Evolutionary conservation across 257 asterid genomes (phyloP).

Genomic region (Misopates orontium): DNA sequence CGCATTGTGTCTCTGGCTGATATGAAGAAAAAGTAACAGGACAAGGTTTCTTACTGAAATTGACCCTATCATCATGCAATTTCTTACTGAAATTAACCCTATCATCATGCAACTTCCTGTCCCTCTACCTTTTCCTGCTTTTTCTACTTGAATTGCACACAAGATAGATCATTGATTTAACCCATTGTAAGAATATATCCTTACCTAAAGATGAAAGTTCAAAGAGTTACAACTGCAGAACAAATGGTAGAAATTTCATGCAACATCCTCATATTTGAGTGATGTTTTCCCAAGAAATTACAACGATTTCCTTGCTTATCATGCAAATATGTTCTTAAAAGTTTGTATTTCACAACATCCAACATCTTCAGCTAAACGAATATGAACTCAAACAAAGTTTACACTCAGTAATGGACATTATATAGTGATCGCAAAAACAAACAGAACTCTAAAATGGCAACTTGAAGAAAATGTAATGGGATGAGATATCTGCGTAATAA

Average conservation of each 20-base stretch:
- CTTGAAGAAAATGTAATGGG: constrained; percentile 5
- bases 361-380: not conserved
- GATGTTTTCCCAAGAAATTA: not conserved
- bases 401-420: not conserved
- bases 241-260: constrained; percentile 18
- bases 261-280: constrained; percentile 9
- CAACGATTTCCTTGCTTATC: not conserved
- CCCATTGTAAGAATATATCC: not conserved
- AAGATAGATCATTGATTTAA: not conserved
- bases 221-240: constrained; percentile 19
- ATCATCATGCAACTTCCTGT: constrained; percentile 4
- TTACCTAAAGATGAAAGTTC: constrained; percentile 4
- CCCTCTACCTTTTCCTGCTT: not conserved
- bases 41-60: constrained; percentile 7
- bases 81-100: constrained; percentile 2
- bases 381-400: not conserved
- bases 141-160: constrained; percentile 14
- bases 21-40: not conserved
- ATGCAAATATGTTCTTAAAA: not conserved
- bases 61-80: not conserved
- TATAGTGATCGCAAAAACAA: constrained; percentile 3
- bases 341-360: not conserved
- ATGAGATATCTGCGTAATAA: constrained; percentile 1
- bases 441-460: not conserved
- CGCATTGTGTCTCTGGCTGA: not conserved